phyloP scores from a whole-genome alignment of 2,329 filamentous ascomycete species.

The Colletotrichum brevisporum region DNA sequence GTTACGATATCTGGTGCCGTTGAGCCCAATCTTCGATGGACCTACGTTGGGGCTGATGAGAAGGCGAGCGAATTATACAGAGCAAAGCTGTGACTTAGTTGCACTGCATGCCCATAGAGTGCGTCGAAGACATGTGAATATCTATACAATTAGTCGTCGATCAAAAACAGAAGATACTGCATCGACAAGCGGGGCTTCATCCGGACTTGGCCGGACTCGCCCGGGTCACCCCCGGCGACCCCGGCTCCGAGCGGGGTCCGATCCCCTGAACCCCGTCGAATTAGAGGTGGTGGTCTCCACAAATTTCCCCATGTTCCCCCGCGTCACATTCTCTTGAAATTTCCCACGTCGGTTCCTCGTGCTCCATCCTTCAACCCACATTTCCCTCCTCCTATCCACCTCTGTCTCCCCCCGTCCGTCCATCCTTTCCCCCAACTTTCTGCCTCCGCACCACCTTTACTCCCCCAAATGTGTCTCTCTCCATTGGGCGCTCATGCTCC shows the following conservation, averaged over 20 bases:
- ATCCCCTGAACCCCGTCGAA: too few species aligned
- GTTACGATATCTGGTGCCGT: not conserved
- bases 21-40: not conserved
- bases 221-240: not conserved
- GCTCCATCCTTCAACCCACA: not conserved
- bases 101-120: not conserved
- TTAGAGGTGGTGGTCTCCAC: not conserved
- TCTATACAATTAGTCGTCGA: too few species aligned
- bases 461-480: constrained; percentile 25
- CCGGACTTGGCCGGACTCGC: not conserved
- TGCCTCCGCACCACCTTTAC: constrained; percentile 13
- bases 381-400: not conserved
- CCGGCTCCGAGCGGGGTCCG: not conserved
- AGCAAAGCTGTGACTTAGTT: not conserved
- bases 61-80: not conserved
- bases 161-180: too few species aligned
- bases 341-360: not conserved
- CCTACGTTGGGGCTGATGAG: not conserved
- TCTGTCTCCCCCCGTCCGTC: not conserved
- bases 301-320: not conserved
- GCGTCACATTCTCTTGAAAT: not conserved
- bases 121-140: too few species aligned
- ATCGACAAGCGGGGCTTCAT: too few species aligned
- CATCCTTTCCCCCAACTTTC: not conserved
- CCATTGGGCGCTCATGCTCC: not conserved